These are phyloP conservation scores for Podospora didyma DNA, from an alignment of 495 filamentous ascomycete genomes.

Conservation along the genomic window DNA sequence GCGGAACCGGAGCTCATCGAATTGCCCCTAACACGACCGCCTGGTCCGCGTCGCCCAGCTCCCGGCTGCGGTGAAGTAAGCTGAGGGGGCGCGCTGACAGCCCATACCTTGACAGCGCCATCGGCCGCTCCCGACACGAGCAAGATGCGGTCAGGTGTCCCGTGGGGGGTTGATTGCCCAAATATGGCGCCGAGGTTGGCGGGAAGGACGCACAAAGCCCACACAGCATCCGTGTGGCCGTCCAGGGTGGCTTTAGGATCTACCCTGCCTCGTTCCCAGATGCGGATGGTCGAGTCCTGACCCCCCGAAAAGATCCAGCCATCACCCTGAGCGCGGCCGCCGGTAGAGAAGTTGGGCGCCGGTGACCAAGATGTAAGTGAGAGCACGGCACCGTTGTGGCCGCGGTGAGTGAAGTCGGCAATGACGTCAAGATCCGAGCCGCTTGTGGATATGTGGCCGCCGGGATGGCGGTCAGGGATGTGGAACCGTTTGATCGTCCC, in stretches of 20 bases:
- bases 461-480: slow-evolving; percentile 65
- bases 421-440: slow-evolving; percentile 80
- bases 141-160: slow-evolving; percentile 76
- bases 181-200: slow-evolving; percentile 73
- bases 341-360: slow-evolving; percentile 79
- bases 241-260: slow-evolving; percentile 94
- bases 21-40: slow-evolving; percentile 79
- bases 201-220: slow-evolving; percentile 93
- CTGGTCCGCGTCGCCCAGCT: slow-evolving; percentile 59
- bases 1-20: slow-evolving; percentile 87
- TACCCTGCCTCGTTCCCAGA: slow-evolving; percentile 91
- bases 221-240: slow-evolving; percentile 92
- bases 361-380: slow-evolving; percentile 82
- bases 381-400: slow-evolving; percentile 86
- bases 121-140: slow-evolving; percentile 91
- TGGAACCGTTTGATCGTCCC: slow-evolving; percentile 96
- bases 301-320: slow-evolving; percentile 98
- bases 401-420: slow-evolving; percentile 91
- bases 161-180: slow-evolving; percentile 63
- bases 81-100: slow-evolving; percentile 86
- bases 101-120: slow-evolving; percentile 90
- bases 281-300: slow-evolving; percentile 85
- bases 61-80: slow-evolving; percentile 67
- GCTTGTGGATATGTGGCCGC: slow-evolving; percentile 46
- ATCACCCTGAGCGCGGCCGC: slow-evolving; percentile 77